A percentile compares a stretch with the other conserved stretches of the same genome.
phyloP scores from a whole-genome alignment of 2,329 filamentous ascomycete genomes.

The Lomentospora prolificans region DNA sequence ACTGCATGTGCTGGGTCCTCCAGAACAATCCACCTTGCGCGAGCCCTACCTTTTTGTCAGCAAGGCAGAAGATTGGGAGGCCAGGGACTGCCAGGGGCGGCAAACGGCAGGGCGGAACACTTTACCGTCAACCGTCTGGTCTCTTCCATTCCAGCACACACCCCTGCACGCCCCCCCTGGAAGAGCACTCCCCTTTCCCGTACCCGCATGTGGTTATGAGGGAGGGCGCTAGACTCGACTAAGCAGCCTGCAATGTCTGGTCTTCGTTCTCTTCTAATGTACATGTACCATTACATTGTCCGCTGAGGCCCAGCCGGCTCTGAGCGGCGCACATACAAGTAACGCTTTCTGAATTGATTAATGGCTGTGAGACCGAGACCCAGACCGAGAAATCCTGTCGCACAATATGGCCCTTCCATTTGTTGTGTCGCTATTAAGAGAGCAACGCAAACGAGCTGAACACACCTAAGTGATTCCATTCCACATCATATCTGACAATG shows the following conservation, averaged over 20 bases:
- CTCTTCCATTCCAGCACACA: not conserved
- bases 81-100: not conserved
- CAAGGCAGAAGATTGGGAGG: not conserved
- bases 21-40: not conserved
- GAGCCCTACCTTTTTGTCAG: not conserved
- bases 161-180: not conserved
- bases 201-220: not conserved
- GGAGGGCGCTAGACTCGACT: not conserved
- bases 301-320: not conserved
- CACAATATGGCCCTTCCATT: not conserved
- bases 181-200: not conserved
- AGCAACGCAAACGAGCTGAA: too few species aligned
- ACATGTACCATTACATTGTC: not conserved
- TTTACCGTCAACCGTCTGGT: not conserved
- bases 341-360: not conserved
- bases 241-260: not conserved
- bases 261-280: not conserved
- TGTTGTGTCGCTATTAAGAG: not conserved
- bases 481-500: not conserved
- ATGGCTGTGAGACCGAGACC: not conserved
- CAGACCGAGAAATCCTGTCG: not conserved
- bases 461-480: not conserved
- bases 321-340: not conserved
- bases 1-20: not conserved
- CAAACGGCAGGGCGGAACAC: not conserved